Evolutionary conservation across 2,329 filamentous ascomycete species (phyloP), one percentile per base, ranked within the genome.

Genomic region (Sphaceloma murrayae): DNA sequence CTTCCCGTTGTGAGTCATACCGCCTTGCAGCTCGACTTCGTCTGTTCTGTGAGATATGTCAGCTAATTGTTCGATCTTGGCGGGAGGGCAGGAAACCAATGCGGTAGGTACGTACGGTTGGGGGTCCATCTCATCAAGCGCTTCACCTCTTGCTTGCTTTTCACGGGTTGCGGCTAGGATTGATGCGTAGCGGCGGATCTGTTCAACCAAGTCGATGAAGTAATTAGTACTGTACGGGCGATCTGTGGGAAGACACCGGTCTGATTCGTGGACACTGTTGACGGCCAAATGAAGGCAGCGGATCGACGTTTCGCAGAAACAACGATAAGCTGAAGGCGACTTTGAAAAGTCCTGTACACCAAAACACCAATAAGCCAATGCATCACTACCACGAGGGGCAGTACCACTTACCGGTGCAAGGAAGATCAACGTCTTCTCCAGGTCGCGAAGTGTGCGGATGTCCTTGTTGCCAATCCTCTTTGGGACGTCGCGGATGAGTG

Each of bases 221-320:
- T 96, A 96, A 61, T 85, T 85, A 74, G 84, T 86, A 73, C 82
- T 91, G 72, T 95, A 96, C 53, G 87, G 86, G 57, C 83, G 80
- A 65, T 96, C 89, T 65, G 77, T 72, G 48, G 85, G 82, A 62
- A 85, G 78, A 53, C 81, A 80, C 67, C 89, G 85, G 63, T 96
- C 88, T 61, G 79, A 79, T 61, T 93, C 86, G 70, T 77, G 81
- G 52, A 95, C 73, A 64, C 82, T 81, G 64, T 86, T 80, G 64
- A 93, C 85, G 48, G 86, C 91, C 52, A 85, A 81, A 71, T 93
- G 84, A 61, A 94, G 80, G 67, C 87, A 91, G 64, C 79, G 80
- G 62, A 95, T 85, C 52, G 87, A 89, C 57, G 82, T 84, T 62
- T 93, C 78, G 73, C 85, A 93, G 67, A 95, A 95, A 57, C 80